A percentile compares a stretch with the other conserved stretches of the same genome.
Evolutionary conservation across 139 green algal genomes (phyloP).

Genomic region (Chlamydomonas sp.): DNA sequence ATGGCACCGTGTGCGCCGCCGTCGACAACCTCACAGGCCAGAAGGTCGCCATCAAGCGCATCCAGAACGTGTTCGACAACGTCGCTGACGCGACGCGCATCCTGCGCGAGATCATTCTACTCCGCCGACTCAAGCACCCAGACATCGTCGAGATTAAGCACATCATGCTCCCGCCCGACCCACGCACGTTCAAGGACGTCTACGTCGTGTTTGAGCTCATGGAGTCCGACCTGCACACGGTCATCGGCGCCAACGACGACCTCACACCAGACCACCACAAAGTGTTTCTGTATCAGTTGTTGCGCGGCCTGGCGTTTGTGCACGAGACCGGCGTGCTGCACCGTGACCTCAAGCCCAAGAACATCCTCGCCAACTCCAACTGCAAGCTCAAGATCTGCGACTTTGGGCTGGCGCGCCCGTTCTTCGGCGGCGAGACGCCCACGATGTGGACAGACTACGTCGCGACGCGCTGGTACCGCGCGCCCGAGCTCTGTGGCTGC

Average conservation of each 20-base stretch:
- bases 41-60: conserved; percentile 94
- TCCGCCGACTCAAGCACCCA: conserved; percentile 86
- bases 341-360: conserved; percentile 91
- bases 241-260: conserved; percentile 84
- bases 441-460: conserved; percentile 64
- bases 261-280: conserved; percentile 59
- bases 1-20: conserved; percentile 86
- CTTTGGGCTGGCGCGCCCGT: conserved; percentile 82
- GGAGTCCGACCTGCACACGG: conserved; percentile 38
- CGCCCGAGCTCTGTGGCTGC: conserved; percentile 78
- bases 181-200: conserved; percentile 93
- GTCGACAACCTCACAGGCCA: conserved; percentile 62
- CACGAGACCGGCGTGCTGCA: conserved; percentile 88
- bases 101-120: conserved; percentile 91
- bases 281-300: conserved; percentile 94
- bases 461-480: conserved; percentile 94
- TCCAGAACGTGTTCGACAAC: conserved; percentile 97
- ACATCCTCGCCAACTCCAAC: conserved; percentile 93
- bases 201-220: conserved; percentile 74
- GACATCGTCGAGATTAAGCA: conserved; percentile 94
- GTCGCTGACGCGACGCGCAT: conserved; percentile 90
- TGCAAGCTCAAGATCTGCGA: conserved; percentile 94
- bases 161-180: conserved; percentile 90
- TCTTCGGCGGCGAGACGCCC: neutral
- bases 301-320: conserved; percentile 93